phyloP scores from a whole-genome alignment of 202 grass and related monocot genomes.

The Tripidium arundinaceum region DNA sequence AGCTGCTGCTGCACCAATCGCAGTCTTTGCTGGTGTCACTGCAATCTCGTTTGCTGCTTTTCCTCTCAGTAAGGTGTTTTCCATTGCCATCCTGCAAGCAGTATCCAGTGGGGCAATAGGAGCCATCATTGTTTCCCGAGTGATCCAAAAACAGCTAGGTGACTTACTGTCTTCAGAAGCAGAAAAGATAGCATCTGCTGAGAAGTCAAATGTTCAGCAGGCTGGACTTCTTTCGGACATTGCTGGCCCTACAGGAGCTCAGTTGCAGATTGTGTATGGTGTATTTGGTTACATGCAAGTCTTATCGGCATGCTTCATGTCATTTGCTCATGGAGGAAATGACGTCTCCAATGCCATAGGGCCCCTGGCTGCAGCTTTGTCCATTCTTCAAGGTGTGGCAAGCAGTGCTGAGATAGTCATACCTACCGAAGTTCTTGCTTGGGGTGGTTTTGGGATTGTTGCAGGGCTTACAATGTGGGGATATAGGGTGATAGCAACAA shows the following conservation, averaged over 20 bases:
- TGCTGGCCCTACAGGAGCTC: constrained; percentile 80
- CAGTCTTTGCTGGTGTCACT: constrained; percentile 80
- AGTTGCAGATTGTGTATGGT: constrained; percentile 89
- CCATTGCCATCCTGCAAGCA: constrained; percentile 66
- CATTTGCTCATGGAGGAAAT: constrained; percentile 91
- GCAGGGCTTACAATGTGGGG: constrained; percentile 94
- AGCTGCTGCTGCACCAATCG: constrained; percentile 84
- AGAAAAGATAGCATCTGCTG: constrained; percentile 46
- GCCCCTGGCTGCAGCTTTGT: constrained; percentile 77
- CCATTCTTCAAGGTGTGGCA: constrained; percentile 69
- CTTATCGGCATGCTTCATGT: constrained; percentile 99
- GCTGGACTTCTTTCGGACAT: constrained; percentile 65
- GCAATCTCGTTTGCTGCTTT: constrained; percentile 88
- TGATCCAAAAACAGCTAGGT: constrained; percentile 77
- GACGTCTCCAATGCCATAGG: constrained; percentile 97
- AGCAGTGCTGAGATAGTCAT: constrained; percentile 83
- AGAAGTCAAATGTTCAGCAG: constrained; percentile 43
- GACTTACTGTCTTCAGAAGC: constrained; percentile 78
- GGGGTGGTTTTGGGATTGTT: constrained; percentile 96
- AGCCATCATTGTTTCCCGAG: constrained; percentile 66
- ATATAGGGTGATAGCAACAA: constrained; percentile 93
- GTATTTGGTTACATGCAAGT: constrained; percentile 97
- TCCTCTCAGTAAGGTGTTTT: constrained; percentile 67
- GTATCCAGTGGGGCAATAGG: constrained; percentile 70
- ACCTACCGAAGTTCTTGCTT: constrained; percentile 80